Percentiles rank a stretch among this genome's conserved stretches.
Evolutionary conservation across 1,284 basidiomycete genomes (phyloP).

Genomic region (Ustilago cynodontis): DNA sequence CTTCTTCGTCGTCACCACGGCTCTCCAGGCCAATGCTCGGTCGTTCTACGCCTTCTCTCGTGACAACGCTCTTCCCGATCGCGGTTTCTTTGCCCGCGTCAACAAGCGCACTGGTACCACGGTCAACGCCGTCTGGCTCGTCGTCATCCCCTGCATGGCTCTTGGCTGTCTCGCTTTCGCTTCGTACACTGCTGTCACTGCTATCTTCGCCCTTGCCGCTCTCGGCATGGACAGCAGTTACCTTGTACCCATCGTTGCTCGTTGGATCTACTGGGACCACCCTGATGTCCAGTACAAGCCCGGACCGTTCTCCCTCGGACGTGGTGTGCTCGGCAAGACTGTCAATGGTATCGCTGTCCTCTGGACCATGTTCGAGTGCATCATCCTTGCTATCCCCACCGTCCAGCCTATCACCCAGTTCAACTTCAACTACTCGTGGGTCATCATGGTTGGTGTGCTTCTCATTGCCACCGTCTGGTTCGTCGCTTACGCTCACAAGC

Average conservation of each 20-base stretch:
- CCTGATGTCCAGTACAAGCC: constrained; percentile 85
- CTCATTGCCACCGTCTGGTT: constrained; percentile 71
- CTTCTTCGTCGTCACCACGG: constrained; percentile 72
- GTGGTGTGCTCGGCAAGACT: constrained; percentile 77
- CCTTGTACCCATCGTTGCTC: constrained; percentile 71
- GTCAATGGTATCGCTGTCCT: constrained; percentile 78
- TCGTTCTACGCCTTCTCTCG: constrained; percentile 91
- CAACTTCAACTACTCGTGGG: constrained; percentile 63
- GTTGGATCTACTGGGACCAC: constrained; percentile 80
- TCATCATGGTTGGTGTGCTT: constrained; percentile 71
- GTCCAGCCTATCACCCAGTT: constrained; percentile 44
- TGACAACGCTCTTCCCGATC: constrained; percentile 84
- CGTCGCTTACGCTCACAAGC: constrained; percentile 70
- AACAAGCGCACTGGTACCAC: constrained; percentile 77
- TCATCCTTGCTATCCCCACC: constrained; percentile 60
- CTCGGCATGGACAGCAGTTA: constrained; percentile 82
- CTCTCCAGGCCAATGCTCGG: constrained; percentile 86
- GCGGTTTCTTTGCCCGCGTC: constrained; percentile 81
- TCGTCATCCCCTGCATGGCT: constrained; percentile 73
- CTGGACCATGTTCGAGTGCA: constrained; percentile 71
- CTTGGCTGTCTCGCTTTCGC: constrained; percentile 63
- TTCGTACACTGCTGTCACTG: constrained; percentile 61
- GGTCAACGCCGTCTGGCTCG: constrained; percentile 83
- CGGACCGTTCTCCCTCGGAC: constrained; percentile 88
- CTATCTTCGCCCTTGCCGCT: constrained; percentile 74